phyloP scores from a whole-genome alignment of 1,284 basidiomycete species.

The Quambalaria eucalypti region DNA sequence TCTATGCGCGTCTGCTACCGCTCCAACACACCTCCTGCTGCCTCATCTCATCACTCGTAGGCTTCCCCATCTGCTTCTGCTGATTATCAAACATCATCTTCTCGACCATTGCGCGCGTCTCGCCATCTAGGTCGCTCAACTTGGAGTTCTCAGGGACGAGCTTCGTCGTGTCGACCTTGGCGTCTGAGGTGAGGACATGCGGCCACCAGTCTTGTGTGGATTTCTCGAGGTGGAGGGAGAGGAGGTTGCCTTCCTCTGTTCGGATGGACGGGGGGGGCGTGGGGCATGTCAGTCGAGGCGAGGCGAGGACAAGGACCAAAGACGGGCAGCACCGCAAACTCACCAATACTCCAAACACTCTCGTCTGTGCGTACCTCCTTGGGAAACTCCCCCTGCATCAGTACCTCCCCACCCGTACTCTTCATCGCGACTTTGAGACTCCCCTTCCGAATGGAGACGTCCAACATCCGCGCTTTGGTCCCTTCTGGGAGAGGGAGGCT shows the following conservation, averaged over 20 bases:
- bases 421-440: conserved; percentile 76
- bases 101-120: conserved; percentile 95
- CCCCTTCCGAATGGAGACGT: conserved; percentile 67
- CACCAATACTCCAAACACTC: conserved; percentile 91
- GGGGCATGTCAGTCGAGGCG: no score
- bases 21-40: conserved; percentile 22
- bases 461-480: conserved; percentile 69
- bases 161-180: conserved; percentile 93
- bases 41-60: conserved; percentile 45
- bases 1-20: background rate
- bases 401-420: conserved; percentile 55
- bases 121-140: conserved; percentile 86
- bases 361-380: conserved; percentile 91
- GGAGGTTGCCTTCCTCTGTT: conserved; percentile 66
- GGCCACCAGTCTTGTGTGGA: conserved; percentile 91
- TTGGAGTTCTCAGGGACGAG: conserved; percentile 93
- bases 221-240: conserved; percentile 78
- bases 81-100: conserved; percentile 99
- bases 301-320: no score
- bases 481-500: conserved; percentile 75
- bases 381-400: conserved; percentile 70
- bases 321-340: background rate
- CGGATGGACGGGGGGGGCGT: background rate
- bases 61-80: conserved; percentile 95
- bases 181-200: conserved; percentile 86